Conservation (phyloP, 257 asterid genomes). For the Primulina eburnea region DNA sequence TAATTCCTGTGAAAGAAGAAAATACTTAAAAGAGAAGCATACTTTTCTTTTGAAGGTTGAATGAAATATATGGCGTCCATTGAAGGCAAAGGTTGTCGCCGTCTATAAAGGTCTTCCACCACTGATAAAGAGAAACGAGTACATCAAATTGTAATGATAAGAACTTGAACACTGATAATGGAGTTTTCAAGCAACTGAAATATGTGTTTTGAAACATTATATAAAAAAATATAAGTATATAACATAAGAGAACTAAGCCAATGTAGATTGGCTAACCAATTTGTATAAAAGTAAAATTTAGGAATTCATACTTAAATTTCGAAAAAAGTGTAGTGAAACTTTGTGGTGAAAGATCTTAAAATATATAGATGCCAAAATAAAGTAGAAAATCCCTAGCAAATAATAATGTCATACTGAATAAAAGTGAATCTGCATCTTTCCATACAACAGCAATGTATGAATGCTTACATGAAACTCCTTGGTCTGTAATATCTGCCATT, state of each 20-base stretch:
- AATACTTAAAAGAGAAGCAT: slow-evolving; percentile 30
- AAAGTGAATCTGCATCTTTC: slow-evolving; percentile 5
- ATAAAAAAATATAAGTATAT: slow-evolving; percentile 3
- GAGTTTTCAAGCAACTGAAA: slow-evolving; percentile 9
- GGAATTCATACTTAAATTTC: neutral
- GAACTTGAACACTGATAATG: slow-evolving; percentile 3
- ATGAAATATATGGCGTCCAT: slow-evolving; percentile 93
- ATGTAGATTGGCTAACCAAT: slow-evolving; percentile 13
- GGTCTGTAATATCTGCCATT: slow-evolving; percentile 97
- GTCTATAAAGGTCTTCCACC: slow-evolving; percentile 97
- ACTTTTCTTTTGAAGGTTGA: slow-evolving; percentile 96
- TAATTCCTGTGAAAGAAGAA: slow-evolving; percentile 12
- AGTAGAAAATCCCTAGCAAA: neutral
- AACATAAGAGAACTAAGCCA: slow-evolving; percentile 2
- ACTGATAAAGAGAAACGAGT: slow-evolving; percentile 42
- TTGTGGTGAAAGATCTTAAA: slow-evolving; percentile 13
- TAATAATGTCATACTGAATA: too few relatives aligned
- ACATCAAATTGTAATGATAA: neutral
- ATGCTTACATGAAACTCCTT: slow-evolving; percentile 90
- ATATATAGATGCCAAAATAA: neutral
- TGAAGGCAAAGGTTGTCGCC: slow-evolving; percentile 96
- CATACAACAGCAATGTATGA: slow-evolving; percentile 2
- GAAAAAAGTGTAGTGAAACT: neutral
- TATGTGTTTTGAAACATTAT: neutral
- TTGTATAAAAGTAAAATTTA: slow-evolving; percentile 12